Conservation (phyloP, 2,329 filamentous ascomycete genomes). For the Bipolaris oryzae region DNA sequence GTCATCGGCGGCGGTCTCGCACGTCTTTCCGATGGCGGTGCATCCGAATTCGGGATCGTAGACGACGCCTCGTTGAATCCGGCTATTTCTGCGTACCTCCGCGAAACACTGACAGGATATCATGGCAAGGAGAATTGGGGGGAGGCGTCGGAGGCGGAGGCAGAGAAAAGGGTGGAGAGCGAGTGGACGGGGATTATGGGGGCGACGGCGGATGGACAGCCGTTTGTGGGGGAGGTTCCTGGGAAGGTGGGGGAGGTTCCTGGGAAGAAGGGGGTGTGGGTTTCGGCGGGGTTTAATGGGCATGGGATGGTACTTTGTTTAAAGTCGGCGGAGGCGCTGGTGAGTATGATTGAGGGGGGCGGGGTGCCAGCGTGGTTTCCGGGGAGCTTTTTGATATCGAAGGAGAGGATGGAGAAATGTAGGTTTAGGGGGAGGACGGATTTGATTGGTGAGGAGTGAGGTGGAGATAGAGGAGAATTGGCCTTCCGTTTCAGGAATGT, state of each 20-base stretch:
- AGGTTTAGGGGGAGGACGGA: neutral
- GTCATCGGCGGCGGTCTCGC: slow-evolving; percentile 66
- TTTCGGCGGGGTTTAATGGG: slow-evolving; percentile 67
- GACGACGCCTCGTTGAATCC: slow-evolving; percentile 62
- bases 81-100: slow-evolving; percentile 58
- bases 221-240: slow-evolving; percentile 55
- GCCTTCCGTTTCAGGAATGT: neutral
- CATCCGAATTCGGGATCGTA: slow-evolving; percentile 60
- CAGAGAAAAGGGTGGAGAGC: slow-evolving; percentile 37
- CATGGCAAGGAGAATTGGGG: slow-evolving; percentile 57
- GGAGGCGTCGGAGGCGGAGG: slow-evolving; percentile 24
- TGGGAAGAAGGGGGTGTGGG: slow-evolving; percentile 56
- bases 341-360: slow-evolving; percentile 57
- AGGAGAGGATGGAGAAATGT: slow-evolving; percentile 44
- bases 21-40: slow-evolving; percentile 50
- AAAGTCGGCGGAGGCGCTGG: slow-evolving; percentile 64
- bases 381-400: slow-evolving; percentile 55
- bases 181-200: slow-evolving; percentile 61
- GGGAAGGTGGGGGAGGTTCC: slow-evolving; percentile 51
- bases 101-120: slow-evolving; percentile 52
- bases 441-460: neutral
- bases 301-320: slow-evolving; percentile 69
- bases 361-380: slow-evolving; percentile 60
- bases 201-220: slow-evolving; percentile 57
- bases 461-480: too few species aligned